These are phyloP conservation scores for Psilocybe mexicana DNA, from an alignment of 1,284 basidiomycete species.

Conservation along the genomic window DNA sequence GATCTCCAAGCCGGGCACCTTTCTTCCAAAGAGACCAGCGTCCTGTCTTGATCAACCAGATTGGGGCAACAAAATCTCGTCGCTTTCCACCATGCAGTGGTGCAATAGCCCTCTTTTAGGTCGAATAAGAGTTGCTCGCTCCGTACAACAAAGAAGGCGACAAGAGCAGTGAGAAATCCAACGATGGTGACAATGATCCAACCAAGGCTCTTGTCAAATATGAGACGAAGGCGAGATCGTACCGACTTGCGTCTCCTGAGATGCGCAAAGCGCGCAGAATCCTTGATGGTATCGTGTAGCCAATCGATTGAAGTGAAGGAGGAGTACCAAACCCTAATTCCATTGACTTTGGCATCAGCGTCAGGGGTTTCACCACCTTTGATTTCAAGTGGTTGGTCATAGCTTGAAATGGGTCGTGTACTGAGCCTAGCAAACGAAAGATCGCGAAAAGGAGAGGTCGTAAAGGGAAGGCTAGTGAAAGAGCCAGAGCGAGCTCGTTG, in stretches of 20 bases:
- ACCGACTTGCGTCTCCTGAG: conserved; percentile 65
- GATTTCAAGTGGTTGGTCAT: conserved; percentile 55
- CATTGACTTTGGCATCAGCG: conserved; percentile 73
- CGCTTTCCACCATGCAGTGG: conserved; percentile 69
- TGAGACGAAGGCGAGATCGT: conserved; percentile 70
- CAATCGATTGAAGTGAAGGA: conserved; percentile 86
- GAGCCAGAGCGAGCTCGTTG: conserved; percentile 31
- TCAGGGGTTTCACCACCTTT: conserved; percentile 45
- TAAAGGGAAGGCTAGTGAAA: conserved; percentile 21
- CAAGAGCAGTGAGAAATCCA: conserved; percentile 79
- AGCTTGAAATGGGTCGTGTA: conserved; percentile 70
- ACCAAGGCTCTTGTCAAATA: conserved; percentile 81
- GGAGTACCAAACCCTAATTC: conserved; percentile 90
- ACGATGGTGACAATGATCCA: conserved; percentile 92
- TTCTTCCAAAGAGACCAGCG: conserved; percentile 30
- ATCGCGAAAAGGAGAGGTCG: conserved; percentile 40
- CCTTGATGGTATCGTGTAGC: conserved; percentile 93
- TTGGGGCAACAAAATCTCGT: conserved; percentile 80
- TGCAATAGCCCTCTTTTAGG: conserved; percentile 90
- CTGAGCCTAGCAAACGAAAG: conserved; percentile 36
- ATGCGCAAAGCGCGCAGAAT: conserved; percentile 76
- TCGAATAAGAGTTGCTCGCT: conserved; percentile 93
- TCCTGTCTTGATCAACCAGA: conserved; percentile 28
- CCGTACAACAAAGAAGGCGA: conserved; percentile 87
- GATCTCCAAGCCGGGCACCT: conserved; percentile 73